Conservation (phyloP, 1,284 basidiomycete species). For the Boletus smithii region DNA sequence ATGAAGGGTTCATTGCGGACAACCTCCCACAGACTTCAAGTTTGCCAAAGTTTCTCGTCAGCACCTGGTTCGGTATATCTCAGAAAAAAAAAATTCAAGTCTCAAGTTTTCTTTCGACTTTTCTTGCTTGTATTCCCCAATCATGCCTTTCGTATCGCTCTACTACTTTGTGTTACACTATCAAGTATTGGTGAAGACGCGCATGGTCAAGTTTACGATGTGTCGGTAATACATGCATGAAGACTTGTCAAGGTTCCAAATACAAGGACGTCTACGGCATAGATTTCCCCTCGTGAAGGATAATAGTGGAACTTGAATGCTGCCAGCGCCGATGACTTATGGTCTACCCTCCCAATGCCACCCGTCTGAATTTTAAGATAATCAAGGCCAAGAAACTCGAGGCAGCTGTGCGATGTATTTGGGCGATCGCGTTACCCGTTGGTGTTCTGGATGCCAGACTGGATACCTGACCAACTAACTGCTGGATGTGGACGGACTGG, state of each 20-base stretch:
- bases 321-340: constrained; percentile 6
- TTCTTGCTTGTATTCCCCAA: constrained; percentile 37
- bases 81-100: constrained; percentile 43
- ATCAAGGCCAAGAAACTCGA: constrained; percentile 17
- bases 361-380: constrained; percentile 28
- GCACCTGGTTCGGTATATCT: constrained; percentile 36
- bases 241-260: constrained; percentile 28
- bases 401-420: neutral
- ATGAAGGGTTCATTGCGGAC: constrained; percentile 37
- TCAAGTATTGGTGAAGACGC: constrained; percentile 40
- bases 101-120: constrained; percentile 44
- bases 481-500: too few species aligned
- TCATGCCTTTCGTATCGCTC: constrained; percentile 38
- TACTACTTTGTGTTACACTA: constrained; percentile 40
- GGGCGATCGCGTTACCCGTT: neutral
- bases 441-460: neutral
- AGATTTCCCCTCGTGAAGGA: constrained; percentile 16
- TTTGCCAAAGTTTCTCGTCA: constrained; percentile 37
- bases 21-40: constrained; percentile 31
- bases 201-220: constrained; percentile 37
- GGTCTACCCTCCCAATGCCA: constrained; percentile 1
- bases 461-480: constrained; percentile 12
- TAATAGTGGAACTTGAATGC: constrained; percentile 6
- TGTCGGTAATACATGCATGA: constrained; percentile 37
- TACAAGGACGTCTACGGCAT: constrained; percentile 13